Conservation (phyloP, 2,329 filamentous ascomycete species). For the Macrophomina tecta region DNA sequence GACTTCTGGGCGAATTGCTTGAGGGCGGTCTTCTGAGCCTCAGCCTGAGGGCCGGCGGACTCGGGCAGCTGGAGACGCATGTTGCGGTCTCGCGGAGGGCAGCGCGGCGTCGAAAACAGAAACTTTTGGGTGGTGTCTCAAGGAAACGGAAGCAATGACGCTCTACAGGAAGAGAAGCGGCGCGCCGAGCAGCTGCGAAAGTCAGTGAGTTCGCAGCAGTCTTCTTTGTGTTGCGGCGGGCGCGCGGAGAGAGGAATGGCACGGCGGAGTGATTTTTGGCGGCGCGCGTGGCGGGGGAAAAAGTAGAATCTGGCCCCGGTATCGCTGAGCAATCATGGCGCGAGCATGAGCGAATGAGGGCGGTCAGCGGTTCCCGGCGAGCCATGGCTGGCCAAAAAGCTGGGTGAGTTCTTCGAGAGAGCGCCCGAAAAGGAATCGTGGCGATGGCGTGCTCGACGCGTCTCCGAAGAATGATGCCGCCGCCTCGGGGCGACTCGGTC, state of each 20-base stretch:
- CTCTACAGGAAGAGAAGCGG: slow-evolving; percentile 8
- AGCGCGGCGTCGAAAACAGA: slow-evolving; percentile 13
- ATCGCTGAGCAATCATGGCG: slow-evolving; percentile 27
- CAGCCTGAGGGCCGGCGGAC: slow-evolving; percentile 44
- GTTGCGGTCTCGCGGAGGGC: neutral
- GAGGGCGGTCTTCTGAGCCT: slow-evolving; percentile 32
- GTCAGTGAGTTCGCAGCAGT: neutral
- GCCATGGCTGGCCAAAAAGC: slow-evolving; percentile 24
- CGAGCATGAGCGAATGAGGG: neutral
- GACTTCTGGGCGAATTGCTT: slow-evolving; percentile 52
- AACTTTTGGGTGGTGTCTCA: slow-evolving; percentile 18
- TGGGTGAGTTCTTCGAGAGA: neutral
- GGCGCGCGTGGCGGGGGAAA: slow-evolving; percentile 22
- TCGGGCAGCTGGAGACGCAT: slow-evolving; percentile 48
- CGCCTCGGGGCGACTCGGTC: slow-evolving; percentile 12
- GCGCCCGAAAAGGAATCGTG: slow-evolving; percentile 6
- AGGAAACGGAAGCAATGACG: neutral
- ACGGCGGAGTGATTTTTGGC: neutral
- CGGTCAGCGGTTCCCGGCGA: slow-evolving; percentile 2
- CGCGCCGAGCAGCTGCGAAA: neutral
- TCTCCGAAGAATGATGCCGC: slow-evolving; percentile 7
- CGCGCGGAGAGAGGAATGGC: slow-evolving; percentile 4
- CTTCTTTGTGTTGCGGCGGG: slow-evolving; percentile 1
- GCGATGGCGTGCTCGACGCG: slow-evolving; percentile 25
- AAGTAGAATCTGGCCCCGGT: slow-evolving; percentile 20